Base-by-base conservation (phyloP, 306 rosid species). In the Abrus pulchellus region DNA sequence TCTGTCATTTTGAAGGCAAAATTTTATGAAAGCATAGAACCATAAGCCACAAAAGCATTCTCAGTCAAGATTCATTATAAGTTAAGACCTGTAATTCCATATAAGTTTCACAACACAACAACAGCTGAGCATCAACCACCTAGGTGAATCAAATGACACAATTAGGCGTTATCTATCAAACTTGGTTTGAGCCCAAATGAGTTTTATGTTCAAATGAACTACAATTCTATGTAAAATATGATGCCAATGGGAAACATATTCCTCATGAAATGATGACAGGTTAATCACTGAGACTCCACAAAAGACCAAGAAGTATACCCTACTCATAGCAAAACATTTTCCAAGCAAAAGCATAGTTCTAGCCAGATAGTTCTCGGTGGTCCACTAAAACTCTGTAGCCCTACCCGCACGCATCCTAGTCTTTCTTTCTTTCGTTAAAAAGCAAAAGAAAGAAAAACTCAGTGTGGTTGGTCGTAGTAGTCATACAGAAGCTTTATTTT, bases 41-140 rank as follows among this genome's bases (percentile, higher is more conserved):
- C 54, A 68, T 66, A 20, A 65, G 7, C 76, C 70, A 54, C 52
- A 34, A 74, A 44, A 74, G 5, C 28, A 74, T n/a, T 60, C 30
- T 34, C 48, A 45, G 32, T 14, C n/a, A 76, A 75, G 40, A 63
- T 70, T 41, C 14, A 50, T 50, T 65, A 6, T 10, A 40, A 34
- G 2, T 59, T 49, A 59, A 41, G 12, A 72, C 7, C 10, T 29
- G 10, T 27, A 52, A 28, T 40, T 52, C 73, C 38, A 3, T 47
- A 48, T 12, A 45, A 47, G 8, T 69, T 57, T 60, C 71, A 34
- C 27, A 36, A 32, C 50, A 9, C n/a, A 53, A 34, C 48, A 20
- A 36, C 43, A 30, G 44, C 44, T 6, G 5, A 30, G 59, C 56
- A 40, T 11, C 30, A 44, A 13, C 30, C 57, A 40, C 13, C 44